Conservation (phyloP, 164 flowering plant genomes). For the Paratinospora sagittata region DNA sequence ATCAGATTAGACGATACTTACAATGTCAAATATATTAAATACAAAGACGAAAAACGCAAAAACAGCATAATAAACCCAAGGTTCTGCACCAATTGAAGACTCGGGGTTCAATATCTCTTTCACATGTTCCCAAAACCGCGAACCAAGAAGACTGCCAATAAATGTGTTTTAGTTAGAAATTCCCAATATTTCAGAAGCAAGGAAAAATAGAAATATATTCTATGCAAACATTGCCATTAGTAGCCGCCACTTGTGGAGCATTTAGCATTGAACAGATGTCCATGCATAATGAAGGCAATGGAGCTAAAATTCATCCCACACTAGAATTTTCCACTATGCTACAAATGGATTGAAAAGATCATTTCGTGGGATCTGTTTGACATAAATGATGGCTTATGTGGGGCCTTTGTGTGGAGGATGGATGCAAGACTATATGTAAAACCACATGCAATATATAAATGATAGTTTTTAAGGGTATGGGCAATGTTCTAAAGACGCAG, state of each 20-base stretch:
- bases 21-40: slow-evolving; percentile 96
- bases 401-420: not conserved
- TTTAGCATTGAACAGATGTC: not conserved
- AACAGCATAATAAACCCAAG: slow-evolving; percentile 86
- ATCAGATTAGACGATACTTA: slow-evolving; percentile 39
- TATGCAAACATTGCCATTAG: not conserved
- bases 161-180: slow-evolving; percentile 16
- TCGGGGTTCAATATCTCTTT: slow-evolving; percentile 83
- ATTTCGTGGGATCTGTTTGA: not conserved
- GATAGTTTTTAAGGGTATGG: not conserved
- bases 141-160: slow-evolving; percentile 62
- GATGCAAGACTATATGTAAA: not conserved
- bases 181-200: not conserved
- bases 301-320: not conserved
- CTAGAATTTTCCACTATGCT: not conserved
- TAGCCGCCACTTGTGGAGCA: not conserved
- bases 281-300: not conserved
- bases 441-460: too few species aligned
- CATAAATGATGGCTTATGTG: not conserved
- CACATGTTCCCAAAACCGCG: slow-evolving; percentile 74
- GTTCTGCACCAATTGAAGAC: slow-evolving; percentile 71
- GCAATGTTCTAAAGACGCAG: not conserved
- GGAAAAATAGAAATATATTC: not conserved
- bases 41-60: slow-evolving; percentile 87
- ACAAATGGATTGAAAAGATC: not conserved